Percentiles rank a stretch among this genome's conserved stretches.
These are phyloP conservation scores for Pseudogymnoascus sp. DNA, from an alignment of 2,329 filamentous ascomycete genomes.

Conservation along the genomic window DNA sequence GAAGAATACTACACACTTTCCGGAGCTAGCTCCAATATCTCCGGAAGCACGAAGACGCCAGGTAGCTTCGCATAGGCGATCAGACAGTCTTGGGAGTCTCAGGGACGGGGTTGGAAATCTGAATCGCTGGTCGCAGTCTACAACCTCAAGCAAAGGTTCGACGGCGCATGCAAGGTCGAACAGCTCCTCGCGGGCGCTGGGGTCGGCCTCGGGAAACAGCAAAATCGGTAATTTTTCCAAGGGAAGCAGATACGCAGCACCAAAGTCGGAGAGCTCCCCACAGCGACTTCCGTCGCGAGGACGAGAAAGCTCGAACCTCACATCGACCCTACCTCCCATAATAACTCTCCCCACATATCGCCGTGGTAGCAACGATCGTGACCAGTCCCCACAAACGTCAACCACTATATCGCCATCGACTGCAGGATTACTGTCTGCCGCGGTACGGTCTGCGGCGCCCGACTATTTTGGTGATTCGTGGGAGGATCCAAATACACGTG, in stretches of 20 bases:
- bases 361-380: slow-evolving; percentile 14
- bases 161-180: slow-evolving; percentile 20
- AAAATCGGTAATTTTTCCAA: slow-evolving; percentile 13
- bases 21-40: slow-evolving; percentile 12
- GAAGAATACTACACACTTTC: slow-evolving; percentile 7
- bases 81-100: slow-evolving; percentile 31
- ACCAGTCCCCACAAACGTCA: slow-evolving; percentile 23
- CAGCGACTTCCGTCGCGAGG: slow-evolving; percentile 16
- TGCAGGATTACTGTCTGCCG: slow-evolving; percentile 27
- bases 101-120: slow-evolving; percentile 41
- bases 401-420: slow-evolving; percentile 28
- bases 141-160: slow-evolving; percentile 41
- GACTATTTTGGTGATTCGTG: slow-evolving; percentile 27
- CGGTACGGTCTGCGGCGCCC: slow-evolving; percentile 23
- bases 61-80: slow-evolving; percentile 28
- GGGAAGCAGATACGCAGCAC: slow-evolving; percentile 20
- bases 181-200: slow-evolving; percentile 18
- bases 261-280: slow-evolving; percentile 20
- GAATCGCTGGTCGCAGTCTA: slow-evolving; percentile 48
- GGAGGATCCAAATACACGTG: slow-evolving; percentile 18
- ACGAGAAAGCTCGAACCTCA: slow-evolving; percentile 15
- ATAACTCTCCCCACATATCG: slow-evolving; percentile 26
- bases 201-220: slow-evolving; percentile 22
- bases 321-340: slow-evolving; percentile 20
- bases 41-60: slow-evolving; percentile 18